A percentile compares a stretch with the other conserved stretches of the same genome.
Conservation (phyloP, 768 basidiomycete species). For the Trametes gibbosa region DNA sequence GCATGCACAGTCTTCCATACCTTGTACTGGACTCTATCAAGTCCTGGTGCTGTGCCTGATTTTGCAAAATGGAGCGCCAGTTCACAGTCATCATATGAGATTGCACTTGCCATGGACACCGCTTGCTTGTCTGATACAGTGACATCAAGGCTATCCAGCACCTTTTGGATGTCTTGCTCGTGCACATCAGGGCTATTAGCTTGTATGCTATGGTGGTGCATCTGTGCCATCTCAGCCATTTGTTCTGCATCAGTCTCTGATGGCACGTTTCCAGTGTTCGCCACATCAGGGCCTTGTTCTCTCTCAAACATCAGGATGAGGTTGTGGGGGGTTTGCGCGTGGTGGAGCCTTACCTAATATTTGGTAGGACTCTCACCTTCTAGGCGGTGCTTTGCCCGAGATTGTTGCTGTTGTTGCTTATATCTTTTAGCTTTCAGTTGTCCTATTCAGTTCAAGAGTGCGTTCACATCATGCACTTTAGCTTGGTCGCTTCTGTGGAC, state of each 20-base stretch:
- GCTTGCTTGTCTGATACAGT: background rate
- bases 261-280: background rate
- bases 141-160: background rate
- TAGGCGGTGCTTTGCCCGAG: background rate
- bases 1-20: background rate
- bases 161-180: background rate
- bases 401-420: background rate
- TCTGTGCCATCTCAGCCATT: background rate
- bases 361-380: background rate
- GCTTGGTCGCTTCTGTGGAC: background rate
- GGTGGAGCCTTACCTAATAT: background rate
- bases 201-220: background rate
- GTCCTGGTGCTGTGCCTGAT: background rate
- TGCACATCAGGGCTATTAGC: background rate
- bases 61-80: background rate
- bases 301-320: background rate
- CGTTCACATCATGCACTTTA: background rate
- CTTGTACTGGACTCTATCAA: background rate
- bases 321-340: background rate
- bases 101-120: background rate
- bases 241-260: background rate
- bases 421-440: background rate
- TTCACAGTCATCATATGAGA: background rate
- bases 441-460: background rate
- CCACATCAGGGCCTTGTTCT: background rate